A percentile compares a stretch with the other conserved stretches of the same genome.
These are phyloP conservation scores for Scutellaria minor DNA, from an alignment of 257 asterid species.

Conservation along the genomic window DNA sequence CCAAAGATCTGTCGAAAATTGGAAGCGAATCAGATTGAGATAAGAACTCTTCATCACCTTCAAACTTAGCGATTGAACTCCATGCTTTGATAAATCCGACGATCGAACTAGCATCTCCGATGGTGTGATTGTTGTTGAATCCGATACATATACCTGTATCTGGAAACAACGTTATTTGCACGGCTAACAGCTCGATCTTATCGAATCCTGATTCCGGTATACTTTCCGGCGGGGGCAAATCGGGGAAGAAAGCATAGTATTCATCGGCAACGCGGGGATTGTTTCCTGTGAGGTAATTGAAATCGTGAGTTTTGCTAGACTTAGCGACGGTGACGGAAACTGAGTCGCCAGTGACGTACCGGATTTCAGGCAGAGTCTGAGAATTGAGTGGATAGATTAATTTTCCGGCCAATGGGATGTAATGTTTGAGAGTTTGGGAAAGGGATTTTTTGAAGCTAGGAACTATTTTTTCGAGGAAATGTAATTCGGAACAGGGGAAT, in stretches of 20 bases:
- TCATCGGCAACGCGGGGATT: constrained; percentile 40
- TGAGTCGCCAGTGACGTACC: constrained; percentile 46
- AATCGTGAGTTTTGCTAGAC: constrained; percentile 33
- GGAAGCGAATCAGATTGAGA: constrained; percentile 26
- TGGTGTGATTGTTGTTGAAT: constrained; percentile 38
- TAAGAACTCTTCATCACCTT: constrained; percentile 19
- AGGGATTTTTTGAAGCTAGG: constrained; percentile 49
- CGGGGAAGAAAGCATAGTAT: constrained; percentile 42
- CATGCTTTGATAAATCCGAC: constrained; percentile 48
- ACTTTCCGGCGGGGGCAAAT: constrained; percentile 31
- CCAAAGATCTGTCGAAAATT: constrained; percentile 46
- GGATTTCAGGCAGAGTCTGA: constrained; percentile 36
- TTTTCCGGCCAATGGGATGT: constrained; percentile 49
- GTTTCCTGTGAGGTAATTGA: constrained; percentile 40
- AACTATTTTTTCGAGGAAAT: constrained; percentile 41
- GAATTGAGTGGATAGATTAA: constrained; percentile 26
- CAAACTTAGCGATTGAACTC: constrained; percentile 41
- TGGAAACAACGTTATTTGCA: constrained; percentile 53
- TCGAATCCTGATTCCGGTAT: constrained; percentile 5
- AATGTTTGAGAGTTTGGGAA: constrained; percentile 50
- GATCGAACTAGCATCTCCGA: constrained; percentile 56
- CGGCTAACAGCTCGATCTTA: constrained; percentile 38
- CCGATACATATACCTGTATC: constrained; percentile 49
- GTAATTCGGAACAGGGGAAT: constrained; percentile 40
- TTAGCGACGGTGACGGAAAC: constrained; percentile 46